Conservation (phyloP, 352 stramenopile species). For the Globisporangium paddicum region DNA sequence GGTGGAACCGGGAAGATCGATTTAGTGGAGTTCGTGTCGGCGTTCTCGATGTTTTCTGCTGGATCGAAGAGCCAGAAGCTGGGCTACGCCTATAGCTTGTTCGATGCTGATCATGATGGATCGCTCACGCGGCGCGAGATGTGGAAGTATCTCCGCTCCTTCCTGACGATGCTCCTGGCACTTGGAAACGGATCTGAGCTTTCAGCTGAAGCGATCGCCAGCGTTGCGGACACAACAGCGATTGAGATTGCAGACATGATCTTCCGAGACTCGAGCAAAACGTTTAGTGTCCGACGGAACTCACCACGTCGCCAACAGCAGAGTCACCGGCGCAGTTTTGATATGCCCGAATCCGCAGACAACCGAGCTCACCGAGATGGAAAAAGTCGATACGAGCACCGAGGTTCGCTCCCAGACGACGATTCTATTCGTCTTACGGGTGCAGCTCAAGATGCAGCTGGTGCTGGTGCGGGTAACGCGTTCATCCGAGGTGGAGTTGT, state of each 20-base stretch:
- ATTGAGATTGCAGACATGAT: slow-evolving; percentile 82
- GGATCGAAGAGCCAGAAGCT: slow-evolving; percentile 97
- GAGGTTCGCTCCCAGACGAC: slow-evolving; percentile 60
- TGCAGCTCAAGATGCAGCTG: slow-evolving; percentile 42
- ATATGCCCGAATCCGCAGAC: slow-evolving; percentile 43
- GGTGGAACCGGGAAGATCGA: slow-evolving; percentile 82
- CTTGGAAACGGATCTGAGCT: slow-evolving; percentile 88
- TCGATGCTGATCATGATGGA: slow-evolving; percentile 89
- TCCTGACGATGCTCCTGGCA: slow-evolving; percentile 93
- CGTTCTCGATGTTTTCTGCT: slow-evolving; percentile 91
- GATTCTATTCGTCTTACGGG: slow-evolving; percentile 51
- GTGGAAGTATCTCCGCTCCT: slow-evolving; percentile 91
- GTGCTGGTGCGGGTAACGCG: slow-evolving; percentile 54
- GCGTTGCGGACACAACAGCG: slow-evolving; percentile 71
- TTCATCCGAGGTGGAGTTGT: slow-evolving; percentile 75
- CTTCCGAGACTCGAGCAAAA: slow-evolving; percentile 83
- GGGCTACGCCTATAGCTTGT: slow-evolving; percentile 85
- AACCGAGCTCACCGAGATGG: slow-evolving; percentile 23
- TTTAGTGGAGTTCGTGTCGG: slow-evolving; percentile 90
- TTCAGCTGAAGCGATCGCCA: slow-evolving; percentile 76
- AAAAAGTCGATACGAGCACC: slow-evolving; percentile 56
- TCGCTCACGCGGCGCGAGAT: slow-evolving; percentile 90
- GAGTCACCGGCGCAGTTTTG: slow-evolving; percentile 52
- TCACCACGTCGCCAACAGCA: slow-evolving; percentile 22
- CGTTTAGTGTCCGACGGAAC: slow-evolving; percentile 46